phyloP scores from a whole-genome alignment of 2,329 filamentous ascomycete genomes.

The Alternaria sp. region DNA sequence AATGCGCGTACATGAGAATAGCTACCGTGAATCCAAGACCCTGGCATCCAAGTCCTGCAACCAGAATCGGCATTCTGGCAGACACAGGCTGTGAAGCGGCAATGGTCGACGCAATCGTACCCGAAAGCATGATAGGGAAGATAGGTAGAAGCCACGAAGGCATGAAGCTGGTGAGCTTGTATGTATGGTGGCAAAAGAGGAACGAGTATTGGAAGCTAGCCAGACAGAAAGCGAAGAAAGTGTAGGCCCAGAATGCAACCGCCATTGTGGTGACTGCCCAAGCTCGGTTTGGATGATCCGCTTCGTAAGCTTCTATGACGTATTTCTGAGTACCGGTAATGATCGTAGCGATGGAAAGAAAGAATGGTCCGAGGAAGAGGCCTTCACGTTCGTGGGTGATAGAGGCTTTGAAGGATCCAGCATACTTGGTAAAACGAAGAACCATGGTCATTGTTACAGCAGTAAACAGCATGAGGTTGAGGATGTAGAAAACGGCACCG shows the following conservation, averaged over 20 bases:
- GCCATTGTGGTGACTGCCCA: slow-evolving; percentile 53
- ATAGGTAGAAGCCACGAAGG: slow-evolving; percentile 78
- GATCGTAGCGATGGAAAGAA: slow-evolving; percentile 52
- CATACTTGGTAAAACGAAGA: slow-evolving; percentile 57
- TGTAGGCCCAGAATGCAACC: slow-evolving; percentile 56
- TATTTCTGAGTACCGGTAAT: slow-evolving; percentile 54
- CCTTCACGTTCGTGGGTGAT: slow-evolving; percentile 62
- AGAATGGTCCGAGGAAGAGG: slow-evolving; percentile 58
- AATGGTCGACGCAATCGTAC: slow-evolving; percentile 74
- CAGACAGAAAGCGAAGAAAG: slow-evolving; percentile 51
- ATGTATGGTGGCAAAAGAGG: slow-evolving; percentile 68
- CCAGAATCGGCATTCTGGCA: slow-evolving; percentile 68
- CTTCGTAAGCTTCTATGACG: slow-evolving; percentile 41
- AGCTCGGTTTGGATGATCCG: slow-evolving; percentile 50
- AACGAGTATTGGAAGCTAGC: slow-evolving; percentile 65
- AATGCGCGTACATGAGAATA: slow-evolving; percentile 76
- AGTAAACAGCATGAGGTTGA: slow-evolving; percentile 60
- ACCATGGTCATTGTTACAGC: slow-evolving; percentile 41
- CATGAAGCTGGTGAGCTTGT: slow-evolving; percentile 72
- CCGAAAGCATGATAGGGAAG: slow-evolving; percentile 76
- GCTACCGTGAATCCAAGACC: slow-evolving; percentile 74
- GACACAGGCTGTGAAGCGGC: slow-evolving; percentile 66
- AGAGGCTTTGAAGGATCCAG: slow-evolving; percentile 55
- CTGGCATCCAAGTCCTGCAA: slow-evolving; percentile 73
- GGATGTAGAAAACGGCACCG: slow-evolving; percentile 60